Evolutionary conservation across 1,284 basidiomycete species (phyloP).

Genomic region (Ganoderma leucocontextum): DNA sequence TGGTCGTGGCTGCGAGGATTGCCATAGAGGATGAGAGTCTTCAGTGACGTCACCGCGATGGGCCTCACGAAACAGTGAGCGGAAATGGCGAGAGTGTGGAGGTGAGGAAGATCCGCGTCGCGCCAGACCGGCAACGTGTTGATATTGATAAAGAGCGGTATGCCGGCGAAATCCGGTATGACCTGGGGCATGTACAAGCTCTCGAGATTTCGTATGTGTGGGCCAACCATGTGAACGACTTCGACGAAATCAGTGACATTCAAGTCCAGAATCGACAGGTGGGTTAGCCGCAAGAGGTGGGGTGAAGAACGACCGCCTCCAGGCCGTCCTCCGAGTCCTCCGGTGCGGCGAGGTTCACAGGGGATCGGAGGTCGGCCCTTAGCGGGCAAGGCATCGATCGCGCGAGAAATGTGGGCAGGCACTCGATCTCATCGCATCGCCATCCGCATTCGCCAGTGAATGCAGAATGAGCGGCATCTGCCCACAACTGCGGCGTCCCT

Average conservation of each 20-base stretch:
- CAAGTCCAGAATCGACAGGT: background rate
- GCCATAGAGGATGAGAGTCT: background rate
- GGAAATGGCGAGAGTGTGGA: background rate
- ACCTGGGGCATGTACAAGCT: background rate
- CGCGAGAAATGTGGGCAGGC: background rate
- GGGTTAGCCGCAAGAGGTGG: background rate
- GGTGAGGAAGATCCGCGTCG: background rate
- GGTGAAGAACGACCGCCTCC: background rate
- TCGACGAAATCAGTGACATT: background rate
- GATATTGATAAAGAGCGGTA: background rate
- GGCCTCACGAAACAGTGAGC: background rate
- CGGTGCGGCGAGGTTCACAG: too few species aligned
- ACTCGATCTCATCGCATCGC: too few species aligned
- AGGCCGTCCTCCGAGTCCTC: too few species aligned
- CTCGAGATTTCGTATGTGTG: background rate
- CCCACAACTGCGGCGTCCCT: slow-evolving; percentile 17
- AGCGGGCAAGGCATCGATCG: background rate
- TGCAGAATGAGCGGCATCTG: background rate
- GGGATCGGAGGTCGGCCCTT: background rate
- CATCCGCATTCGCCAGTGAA: background rate
- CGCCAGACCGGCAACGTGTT: background rate
- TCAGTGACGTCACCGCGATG: background rate
- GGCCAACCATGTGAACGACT: background rate
- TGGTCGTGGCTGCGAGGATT: background rate
- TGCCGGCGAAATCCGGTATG: background rate